Conservation (phyloP, 306 rosid genomes). For the Herpetospermum pedunculosum region DNA sequence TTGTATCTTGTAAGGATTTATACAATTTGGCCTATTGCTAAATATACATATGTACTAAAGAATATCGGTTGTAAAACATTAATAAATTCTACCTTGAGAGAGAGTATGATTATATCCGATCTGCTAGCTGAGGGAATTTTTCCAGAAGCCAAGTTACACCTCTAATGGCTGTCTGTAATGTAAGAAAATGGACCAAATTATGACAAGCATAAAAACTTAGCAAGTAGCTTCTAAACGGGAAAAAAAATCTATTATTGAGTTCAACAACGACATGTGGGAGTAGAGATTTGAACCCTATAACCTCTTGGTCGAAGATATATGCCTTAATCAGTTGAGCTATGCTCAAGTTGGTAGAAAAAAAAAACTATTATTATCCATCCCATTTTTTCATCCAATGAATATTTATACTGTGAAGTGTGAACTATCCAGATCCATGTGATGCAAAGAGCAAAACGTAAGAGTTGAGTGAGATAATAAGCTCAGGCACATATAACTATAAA, state of each 20-base stretch:
- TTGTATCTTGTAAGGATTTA: not conserved
- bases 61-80: not conserved
- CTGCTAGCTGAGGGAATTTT: constrained; percentile 58
- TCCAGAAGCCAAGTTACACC: constrained; percentile 77
- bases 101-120: constrained; percentile 20
- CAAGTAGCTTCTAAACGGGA: not conserved
- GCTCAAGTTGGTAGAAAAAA: too few species aligned
- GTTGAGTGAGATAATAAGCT: not conserved
- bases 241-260: too few species aligned
- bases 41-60: not conserved
- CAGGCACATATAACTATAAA: not conserved
- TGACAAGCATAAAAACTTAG: not conserved
- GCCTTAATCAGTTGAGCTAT: too few species aligned
- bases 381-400: not conserved
- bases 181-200: not conserved
- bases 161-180: constrained; percentile 45
- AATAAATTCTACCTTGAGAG: not conserved
- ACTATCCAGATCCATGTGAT: not conserved
- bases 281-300: too few species aligned
- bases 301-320: too few species aligned
- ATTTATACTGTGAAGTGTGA: not conserved
- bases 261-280: too few species aligned
- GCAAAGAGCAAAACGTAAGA: not conserved
- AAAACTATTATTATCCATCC: too few species aligned
- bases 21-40: not conserved